Evolutionary conservation across 1,284 basidiomycete species (phyloP).

Genomic region (Uromyces viciae-fabae): DNA sequence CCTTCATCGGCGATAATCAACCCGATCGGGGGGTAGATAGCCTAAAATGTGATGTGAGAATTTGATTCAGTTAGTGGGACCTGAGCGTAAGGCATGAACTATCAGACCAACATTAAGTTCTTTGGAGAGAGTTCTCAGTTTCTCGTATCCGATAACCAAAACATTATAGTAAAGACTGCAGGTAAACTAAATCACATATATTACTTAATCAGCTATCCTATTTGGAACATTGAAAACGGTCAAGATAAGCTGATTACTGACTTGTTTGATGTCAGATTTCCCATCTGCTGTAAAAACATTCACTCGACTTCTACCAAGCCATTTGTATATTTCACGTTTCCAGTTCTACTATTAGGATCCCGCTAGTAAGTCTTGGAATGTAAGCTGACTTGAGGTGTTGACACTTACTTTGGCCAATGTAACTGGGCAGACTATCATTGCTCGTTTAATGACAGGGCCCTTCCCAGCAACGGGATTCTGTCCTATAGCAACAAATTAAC

Average conservation of each 20-base stretch:
- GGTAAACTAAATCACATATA: constrained; percentile 26
- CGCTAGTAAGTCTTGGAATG: too few species aligned
- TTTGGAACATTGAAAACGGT: neutral
- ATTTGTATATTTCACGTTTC: constrained; percentile 92
- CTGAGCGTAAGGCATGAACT: neutral
- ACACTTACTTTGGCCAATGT: constrained; percentile 66
- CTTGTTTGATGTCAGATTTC: constrained; percentile 41
- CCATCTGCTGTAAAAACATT: constrained; percentile 41
- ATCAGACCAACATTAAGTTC: constrained; percentile 19
- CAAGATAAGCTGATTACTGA: neutral
- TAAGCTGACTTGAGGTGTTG: neutral
- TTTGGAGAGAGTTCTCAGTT: constrained; percentile 51
- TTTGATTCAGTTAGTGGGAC: neutral
- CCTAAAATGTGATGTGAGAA: constrained; percentile 49
- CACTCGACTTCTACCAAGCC: constrained; percentile 54
- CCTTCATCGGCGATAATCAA: constrained; percentile 96
- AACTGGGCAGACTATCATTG: constrained; percentile 89
- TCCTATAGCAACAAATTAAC: constrained; percentile 13
- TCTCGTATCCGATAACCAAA: constrained; percentile 92
- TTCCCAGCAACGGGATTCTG: constrained; percentile 33
- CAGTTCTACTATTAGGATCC: constrained; percentile 65
- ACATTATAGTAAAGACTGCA: constrained; percentile 70
- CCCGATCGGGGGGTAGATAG: constrained; percentile 70
- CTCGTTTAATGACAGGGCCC: constrained; percentile 61
- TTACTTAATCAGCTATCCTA: neutral